Conservation (phyloP, 179 eudicot genomes). For the Silene vulgaris region DNA sequence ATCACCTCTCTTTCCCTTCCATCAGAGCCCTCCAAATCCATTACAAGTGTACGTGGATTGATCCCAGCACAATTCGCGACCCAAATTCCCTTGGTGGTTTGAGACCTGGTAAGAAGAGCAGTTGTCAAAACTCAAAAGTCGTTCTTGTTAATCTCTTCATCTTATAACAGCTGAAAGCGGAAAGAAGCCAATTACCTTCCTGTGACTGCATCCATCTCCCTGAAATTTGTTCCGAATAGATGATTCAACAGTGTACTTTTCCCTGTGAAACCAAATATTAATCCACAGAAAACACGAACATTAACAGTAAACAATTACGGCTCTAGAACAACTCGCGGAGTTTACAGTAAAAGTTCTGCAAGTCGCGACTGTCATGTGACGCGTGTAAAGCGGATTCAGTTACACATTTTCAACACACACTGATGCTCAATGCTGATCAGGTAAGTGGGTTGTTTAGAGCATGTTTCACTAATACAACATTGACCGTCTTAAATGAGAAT, state of each 20-base stretch:
- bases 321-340: too few species aligned
- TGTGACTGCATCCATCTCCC: constrained; percentile 92
- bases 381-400: too few species aligned
- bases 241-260: constrained; percentile 88
- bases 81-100: constrained; percentile 83
- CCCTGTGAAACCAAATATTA: constrained; percentile 39
- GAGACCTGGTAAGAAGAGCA: constrained; percentile 52
- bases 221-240: constrained; percentile 74
- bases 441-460: neutral
- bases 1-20: too few species aligned
- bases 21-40: too few species aligned
- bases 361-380: too few species aligned
- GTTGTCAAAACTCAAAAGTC: neutral
- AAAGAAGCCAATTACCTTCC: constrained; percentile 55
- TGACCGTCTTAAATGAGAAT: too few species aligned
- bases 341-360: too few species aligned
- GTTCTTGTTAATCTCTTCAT: constrained; percentile 2
- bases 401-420: too few species aligned
- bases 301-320: neutral
- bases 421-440: too few species aligned
- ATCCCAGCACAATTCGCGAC: constrained; percentile 57
- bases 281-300: neutral
- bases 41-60: constrained; percentile 18
- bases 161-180: neutral
- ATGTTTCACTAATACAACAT: neutral